A percentile compares a stretch with the other conserved stretches of the same genome.
Evolutionary conservation across 2,329 filamentous ascomycete genomes (phyloP).

Genomic region (Ophiostoma sp.): DNA sequence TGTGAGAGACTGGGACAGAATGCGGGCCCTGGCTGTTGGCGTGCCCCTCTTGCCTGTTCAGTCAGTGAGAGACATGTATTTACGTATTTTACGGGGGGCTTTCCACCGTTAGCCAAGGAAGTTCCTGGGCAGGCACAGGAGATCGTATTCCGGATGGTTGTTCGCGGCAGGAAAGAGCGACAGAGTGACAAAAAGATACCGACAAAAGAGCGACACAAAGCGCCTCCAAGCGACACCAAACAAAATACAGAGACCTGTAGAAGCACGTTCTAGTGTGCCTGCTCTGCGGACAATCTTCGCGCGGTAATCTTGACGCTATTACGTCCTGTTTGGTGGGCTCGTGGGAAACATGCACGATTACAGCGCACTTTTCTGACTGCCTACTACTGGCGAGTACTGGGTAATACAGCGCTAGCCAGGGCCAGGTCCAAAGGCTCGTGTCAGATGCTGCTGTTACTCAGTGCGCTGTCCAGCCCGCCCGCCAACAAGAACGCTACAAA

Average conservation of each 20-base stretch:
- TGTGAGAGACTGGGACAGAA: not conserved
- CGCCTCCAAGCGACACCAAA: not conserved
- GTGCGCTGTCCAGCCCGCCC: not conserved
- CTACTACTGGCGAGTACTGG: not conserved
- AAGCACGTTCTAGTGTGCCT: not conserved
- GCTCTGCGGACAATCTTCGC: constrained; percentile 11
- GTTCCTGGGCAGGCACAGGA: constrained; percentile 11
- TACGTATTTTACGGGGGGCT: not conserved
- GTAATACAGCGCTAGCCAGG: not conserved
- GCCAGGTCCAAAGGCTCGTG: not conserved
- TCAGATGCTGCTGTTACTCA: constrained; percentile 11
- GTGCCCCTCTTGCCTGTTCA: not conserved
- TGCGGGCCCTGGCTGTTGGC: not conserved
- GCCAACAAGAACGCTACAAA: not conserved
- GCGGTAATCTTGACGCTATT: constrained; percentile 9
- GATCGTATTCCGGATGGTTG: not conserved
- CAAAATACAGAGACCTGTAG: not conserved
- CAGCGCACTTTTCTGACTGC: not conserved
- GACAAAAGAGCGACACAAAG: not conserved
- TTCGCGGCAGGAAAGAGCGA: not conserved
- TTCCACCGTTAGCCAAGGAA: not conserved
- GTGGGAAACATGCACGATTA: not conserved
- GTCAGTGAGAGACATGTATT: not conserved
- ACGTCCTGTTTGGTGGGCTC: not conserved
- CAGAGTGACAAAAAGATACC: not conserved